These are phyloP conservation scores for Acrocalymma vagum DNA, from an alignment of 2,329 filamentous ascomycete genomes.

Conservation along the genomic window DNA sequence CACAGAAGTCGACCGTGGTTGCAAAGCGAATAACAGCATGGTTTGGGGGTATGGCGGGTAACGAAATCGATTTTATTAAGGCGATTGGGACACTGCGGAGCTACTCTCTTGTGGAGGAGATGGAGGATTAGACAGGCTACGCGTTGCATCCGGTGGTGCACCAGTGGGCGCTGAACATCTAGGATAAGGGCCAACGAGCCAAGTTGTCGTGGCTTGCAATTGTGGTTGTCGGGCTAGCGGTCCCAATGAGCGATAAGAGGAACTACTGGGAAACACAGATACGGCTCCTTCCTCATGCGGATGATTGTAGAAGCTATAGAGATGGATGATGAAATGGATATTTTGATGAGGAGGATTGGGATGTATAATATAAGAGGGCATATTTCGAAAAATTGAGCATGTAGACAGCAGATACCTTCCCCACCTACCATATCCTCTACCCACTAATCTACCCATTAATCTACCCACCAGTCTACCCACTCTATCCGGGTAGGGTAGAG, in stretches of 20 bases:
- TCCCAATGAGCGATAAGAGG: not conserved
- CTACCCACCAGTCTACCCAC: too few relatives aligned
- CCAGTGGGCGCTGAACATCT: constrained; percentile 7
- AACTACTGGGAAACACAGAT: constrained; percentile 7
- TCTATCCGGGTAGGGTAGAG: too few relatives aligned
- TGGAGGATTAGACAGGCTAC: constrained; percentile 10
- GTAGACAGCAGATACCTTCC: too few relatives aligned
- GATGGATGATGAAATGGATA: too few relatives aligned
- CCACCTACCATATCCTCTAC: too few relatives aligned
- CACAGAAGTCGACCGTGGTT: not conserved
- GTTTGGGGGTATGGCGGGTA: constrained; percentile 21
- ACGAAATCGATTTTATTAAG: constrained; percentile 20
- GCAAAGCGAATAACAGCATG: constrained; percentile 13
- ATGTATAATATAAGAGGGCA: too few relatives aligned
- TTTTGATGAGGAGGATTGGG: too few relatives aligned
- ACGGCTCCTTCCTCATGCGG: constrained; percentile 17
- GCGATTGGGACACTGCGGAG: constrained; percentile 15
- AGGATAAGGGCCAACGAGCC: constrained; percentile 2
- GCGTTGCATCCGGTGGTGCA: constrained; percentile 19
- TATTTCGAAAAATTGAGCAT: too few relatives aligned
- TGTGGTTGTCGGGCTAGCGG: constrained; percentile 11
- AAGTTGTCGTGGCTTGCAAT: constrained; percentile 11
- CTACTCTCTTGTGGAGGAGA: constrained; percentile 19
- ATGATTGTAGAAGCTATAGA: too few relatives aligned
- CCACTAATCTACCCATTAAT: too few relatives aligned